These are phyloP conservation scores for Hemerocallis citrina DNA, from an alignment of 106 monocot genomes.

Conservation along the genomic window DNA sequence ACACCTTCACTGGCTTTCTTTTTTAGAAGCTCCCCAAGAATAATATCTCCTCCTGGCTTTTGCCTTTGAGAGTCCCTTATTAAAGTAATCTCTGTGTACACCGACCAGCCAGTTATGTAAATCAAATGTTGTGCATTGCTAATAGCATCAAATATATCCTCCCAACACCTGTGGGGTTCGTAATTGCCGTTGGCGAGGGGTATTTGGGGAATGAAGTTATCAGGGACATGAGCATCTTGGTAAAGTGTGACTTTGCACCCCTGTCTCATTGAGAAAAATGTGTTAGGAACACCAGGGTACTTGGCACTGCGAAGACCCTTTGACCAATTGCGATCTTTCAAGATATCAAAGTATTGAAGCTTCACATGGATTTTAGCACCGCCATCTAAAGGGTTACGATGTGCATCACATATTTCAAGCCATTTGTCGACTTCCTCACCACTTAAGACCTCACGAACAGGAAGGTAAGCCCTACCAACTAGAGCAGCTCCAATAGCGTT, in stretches of 20 bases:
- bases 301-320: slow-evolving; percentile 10
- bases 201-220: slow-evolving; percentile 44
- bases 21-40: slow-evolving; percentile 41
- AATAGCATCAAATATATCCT: slow-evolving; percentile 43
- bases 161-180: slow-evolving; percentile 43
- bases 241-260: slow-evolving; percentile 20
- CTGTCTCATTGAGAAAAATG: slow-evolving; percentile 16
- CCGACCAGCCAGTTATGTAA: slow-evolving; percentile 53
- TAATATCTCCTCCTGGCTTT: slow-evolving; percentile 39
- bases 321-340: slow-evolving; percentile 19
- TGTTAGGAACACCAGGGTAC: slow-evolving; percentile 20
- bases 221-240: slow-evolving; percentile 23
- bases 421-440: slow-evolving; percentile 21
- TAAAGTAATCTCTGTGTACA: slow-evolving; percentile 36
- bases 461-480: slow-evolving; percentile 22
- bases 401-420: slow-evolving; percentile 22
- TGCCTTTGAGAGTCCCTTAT: slow-evolving; percentile 28
- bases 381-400: slow-evolving; percentile 10
- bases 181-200: slow-evolving; percentile 29
- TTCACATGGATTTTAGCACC: slow-evolving; percentile 26
- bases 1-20: slow-evolving; percentile 44
- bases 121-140: slow-evolving; percentile 36
- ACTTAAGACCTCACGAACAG: slow-evolving; percentile 4
- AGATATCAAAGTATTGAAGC: slow-evolving; percentile 19
- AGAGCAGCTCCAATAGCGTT: slow-evolving; percentile 16